phyloP scores from a whole-genome alignment of 2,329 filamentous ascomycete genomes.

The Arthrobotrys conoides region DNA sequence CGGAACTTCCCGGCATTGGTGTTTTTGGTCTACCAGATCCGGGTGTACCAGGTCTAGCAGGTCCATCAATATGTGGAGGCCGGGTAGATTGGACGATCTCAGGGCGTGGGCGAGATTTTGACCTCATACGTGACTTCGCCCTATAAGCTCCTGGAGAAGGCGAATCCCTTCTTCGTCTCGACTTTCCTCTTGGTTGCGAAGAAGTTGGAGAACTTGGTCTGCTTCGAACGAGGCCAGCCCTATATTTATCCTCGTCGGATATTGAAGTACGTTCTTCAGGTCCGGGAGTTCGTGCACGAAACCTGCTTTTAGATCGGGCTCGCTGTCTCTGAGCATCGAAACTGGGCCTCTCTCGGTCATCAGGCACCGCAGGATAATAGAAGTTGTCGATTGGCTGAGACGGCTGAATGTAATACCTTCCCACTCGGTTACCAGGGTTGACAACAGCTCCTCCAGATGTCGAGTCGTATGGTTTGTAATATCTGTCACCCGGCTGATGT shows the following conservation, averaged over 20 bases:
- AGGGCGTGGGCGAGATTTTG: constrained; percentile 46
- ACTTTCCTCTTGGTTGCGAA: constrained; percentile 38
- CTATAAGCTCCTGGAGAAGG: constrained; percentile 35
- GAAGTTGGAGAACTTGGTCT: constrained; percentile 42
- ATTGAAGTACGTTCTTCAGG: constrained; percentile 24
- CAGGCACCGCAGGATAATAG: constrained; percentile 23
- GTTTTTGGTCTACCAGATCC: constrained; percentile 44
- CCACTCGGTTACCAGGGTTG: constrained; percentile 5
- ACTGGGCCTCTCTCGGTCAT: constrained; percentile 31
- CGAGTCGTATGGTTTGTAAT: constrained; percentile 26
- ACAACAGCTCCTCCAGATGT: constrained; percentile 26
- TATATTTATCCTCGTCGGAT: constrained; percentile 43
- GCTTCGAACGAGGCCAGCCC: constrained; percentile 31
- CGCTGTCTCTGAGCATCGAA: constrained; percentile 41
- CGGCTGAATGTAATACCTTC: constrained; percentile 20
- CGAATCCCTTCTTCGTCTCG: constrained; percentile 42
- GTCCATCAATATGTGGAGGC: constrained; percentile 1
- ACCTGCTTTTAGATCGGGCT: constrained; percentile 36
- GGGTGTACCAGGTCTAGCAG: constrained; percentile 20
- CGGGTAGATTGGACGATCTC: constrained; percentile 42
- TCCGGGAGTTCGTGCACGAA: constrained; percentile 38
- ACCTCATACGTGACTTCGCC: constrained; percentile 49
- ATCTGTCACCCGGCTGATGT: constrained; percentile 28
- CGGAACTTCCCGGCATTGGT: constrained; percentile 32
- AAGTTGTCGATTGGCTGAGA: constrained; percentile 36